Evolutionary conservation across 441 rosid species (phyloP).

Genomic region (Syzygium syzygioides): DNA sequence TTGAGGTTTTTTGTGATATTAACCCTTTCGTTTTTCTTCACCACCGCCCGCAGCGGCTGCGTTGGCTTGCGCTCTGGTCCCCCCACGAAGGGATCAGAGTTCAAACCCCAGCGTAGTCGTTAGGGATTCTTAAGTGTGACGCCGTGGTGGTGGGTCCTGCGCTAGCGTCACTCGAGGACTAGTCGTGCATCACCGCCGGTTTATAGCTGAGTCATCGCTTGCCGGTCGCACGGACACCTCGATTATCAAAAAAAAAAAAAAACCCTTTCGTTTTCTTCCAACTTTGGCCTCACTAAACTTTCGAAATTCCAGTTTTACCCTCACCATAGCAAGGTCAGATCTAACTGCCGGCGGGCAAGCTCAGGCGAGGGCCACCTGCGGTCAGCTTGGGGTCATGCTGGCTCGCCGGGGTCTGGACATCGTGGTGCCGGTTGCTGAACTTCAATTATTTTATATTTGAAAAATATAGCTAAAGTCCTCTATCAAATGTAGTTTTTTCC

Average conservation of each 20-base stretch:
- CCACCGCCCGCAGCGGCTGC: no score
- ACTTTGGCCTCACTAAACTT: not conserved
- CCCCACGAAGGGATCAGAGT: no score
- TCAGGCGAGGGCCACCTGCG: not conserved
- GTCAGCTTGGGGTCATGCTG: not conserved
- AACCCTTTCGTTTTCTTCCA: not conserved
- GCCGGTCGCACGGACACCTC: no score
- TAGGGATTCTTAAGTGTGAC: no score
- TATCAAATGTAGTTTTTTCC: not conserved
- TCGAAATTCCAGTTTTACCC: not conserved
- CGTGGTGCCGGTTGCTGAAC: not conserved
- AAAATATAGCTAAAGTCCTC: not conserved
- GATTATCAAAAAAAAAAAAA: no score
- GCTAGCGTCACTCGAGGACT: no score
- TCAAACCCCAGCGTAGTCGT: no score
- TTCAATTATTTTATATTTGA: not conserved
- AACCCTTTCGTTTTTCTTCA: not conserved
- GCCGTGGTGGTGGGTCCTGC: no score
- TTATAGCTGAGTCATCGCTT: no score
- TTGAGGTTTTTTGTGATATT: not conserved
- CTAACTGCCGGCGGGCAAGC: accelerated
- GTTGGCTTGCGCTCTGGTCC: no score
- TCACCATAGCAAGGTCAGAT: not conserved
- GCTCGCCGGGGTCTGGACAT: not conserved
- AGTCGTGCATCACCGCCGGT: no score